These are phyloP conservation scores for Pseudopediastrum boryanum DNA, from an alignment of 139 green algal species.

Conservation along the genomic window DNA sequence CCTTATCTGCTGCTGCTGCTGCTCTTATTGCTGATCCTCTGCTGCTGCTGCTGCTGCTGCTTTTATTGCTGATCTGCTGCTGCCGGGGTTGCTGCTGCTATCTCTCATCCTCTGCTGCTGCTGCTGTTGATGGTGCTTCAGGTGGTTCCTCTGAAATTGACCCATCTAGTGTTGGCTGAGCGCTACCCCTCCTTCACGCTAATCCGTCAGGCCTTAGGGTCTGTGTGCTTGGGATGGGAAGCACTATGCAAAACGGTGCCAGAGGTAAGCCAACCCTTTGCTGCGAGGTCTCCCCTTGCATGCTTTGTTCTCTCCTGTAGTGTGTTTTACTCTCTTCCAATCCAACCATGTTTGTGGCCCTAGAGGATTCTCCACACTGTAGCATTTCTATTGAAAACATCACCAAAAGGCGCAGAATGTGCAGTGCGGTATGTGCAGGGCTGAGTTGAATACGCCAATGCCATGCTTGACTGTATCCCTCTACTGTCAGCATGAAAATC, in stretches of 20 bases:
- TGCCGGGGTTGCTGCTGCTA: not conserved
- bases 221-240: slow-evolving; percentile 68
- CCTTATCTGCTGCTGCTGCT: not conserved
- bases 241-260: slow-evolving; percentile 72
- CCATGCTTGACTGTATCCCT: too few relatives aligned
- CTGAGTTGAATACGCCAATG: too few relatives aligned
- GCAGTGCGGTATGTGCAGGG: too few relatives aligned
- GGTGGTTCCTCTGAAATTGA: slow-evolving; percentile 68
- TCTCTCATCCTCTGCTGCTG: not conserved
- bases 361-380: too few relatives aligned
- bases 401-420: too few relatives aligned
- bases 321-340: too few relatives aligned
- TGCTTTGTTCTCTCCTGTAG: too few relatives aligned
- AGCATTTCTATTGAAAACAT: too few relatives aligned
- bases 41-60: not conserved
- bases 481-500: too few relatives aligned
- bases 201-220: slow-evolving; percentile 77
- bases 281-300: too few relatives aligned
- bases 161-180: slow-evolving; percentile 59
- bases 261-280: slow-evolving; percentile 58
- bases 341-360: too few relatives aligned
- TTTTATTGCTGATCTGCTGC: not conserved
- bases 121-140: slow-evolving; percentile 35
- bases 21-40: not conserved
- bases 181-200: slow-evolving; percentile 90